phyloP scores from a whole-genome alignment of 2,329 filamentous ascomycete genomes.

The Lasiodiplodia gonubiensis region DNA sequence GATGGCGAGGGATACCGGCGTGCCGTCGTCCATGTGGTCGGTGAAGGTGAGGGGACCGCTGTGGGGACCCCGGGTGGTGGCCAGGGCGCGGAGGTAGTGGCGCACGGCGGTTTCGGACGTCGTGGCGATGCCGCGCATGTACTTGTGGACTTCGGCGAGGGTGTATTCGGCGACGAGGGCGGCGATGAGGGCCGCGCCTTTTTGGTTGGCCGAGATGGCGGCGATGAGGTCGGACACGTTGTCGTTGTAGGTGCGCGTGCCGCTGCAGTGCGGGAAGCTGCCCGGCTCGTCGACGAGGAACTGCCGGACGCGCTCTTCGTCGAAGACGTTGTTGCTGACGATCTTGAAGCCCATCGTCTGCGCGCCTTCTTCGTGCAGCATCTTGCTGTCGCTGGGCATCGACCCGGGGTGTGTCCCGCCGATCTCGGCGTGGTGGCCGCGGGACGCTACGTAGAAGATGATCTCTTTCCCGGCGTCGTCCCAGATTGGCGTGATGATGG shows the following conservation, averaged over 20 bases:
- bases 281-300: conserved; percentile 42
- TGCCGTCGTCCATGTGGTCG: conserved; percentile 53
- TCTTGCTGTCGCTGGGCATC: conserved; percentile 51
- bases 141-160: conserved; percentile 27
- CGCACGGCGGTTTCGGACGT: conserved; percentile 31
- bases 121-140: conserved; percentile 31
- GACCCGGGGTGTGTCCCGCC: conserved; percentile 48
- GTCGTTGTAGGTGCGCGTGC: conserved; percentile 37
- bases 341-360: conserved; percentile 40
- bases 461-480: conserved; percentile 37
- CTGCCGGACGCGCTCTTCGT: conserved; percentile 42
- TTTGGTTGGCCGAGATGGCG: conserved; percentile 30
- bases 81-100: conserved; percentile 16
- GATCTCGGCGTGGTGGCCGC: conserved; percentile 50
- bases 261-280: conserved; percentile 46
- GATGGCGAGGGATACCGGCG: conserved; percentile 43
- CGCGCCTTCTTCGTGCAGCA: conserved; percentile 54
- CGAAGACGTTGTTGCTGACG: conserved; percentile 42
- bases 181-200: conserved; percentile 28
- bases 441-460: conserved; percentile 48
- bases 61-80: not conserved
- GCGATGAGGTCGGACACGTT: conserved; percentile 32
- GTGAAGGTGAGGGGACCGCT: conserved; percentile 27
- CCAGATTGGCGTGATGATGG: conserved; percentile 51
- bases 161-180: conserved; percentile 27